Percentiles rank a stretch among this genome's conserved stretches.
phyloP scores from a whole-genome alignment of 306 rosid species.

The Oxytropis ochrocephala region DNA sequence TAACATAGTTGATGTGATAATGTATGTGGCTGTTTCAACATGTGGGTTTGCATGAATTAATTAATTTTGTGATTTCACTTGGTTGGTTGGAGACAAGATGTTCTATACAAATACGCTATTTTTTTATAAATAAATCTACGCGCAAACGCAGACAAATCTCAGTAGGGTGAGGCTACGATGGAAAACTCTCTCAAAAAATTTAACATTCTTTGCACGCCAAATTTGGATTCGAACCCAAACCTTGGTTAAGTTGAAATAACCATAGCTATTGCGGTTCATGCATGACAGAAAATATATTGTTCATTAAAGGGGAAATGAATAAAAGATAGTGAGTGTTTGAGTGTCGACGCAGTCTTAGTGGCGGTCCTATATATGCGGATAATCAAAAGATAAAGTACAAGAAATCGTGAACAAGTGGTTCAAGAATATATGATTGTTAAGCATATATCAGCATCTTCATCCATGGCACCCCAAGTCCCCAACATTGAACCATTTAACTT shows the following conservation, averaged over 20 bases:
- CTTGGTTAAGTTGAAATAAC: too few species aligned
- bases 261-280: too few species aligned
- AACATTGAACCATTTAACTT: constrained; percentile 4
- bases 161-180: too few species aligned
- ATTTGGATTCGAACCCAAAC: too few species aligned
- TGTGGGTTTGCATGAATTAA: not conserved
- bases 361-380: constrained; percentile 22
- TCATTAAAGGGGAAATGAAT: not conserved
- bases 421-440: constrained; percentile 18
- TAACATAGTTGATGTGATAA: not conserved
- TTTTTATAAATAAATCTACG: too few species aligned
- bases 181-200: too few species aligned
- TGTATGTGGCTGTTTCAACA: not conserved
- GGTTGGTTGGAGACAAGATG: not conserved
- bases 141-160: too few species aligned
- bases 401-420: constrained; percentile 25
- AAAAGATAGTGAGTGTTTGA: not conserved
- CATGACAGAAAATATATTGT: not conserved
- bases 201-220: too few species aligned
- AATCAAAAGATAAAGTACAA: constrained; percentile 10
- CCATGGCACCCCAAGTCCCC: constrained; percentile 10
- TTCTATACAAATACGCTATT: not conserved
- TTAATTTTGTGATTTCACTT: not conserved
- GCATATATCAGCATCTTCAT: not conserved
- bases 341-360: not conserved